phyloP scores from a whole-genome alignment of 192 early-diverging fungal genomes.

The Gamsiella multidivaricata region DNA sequence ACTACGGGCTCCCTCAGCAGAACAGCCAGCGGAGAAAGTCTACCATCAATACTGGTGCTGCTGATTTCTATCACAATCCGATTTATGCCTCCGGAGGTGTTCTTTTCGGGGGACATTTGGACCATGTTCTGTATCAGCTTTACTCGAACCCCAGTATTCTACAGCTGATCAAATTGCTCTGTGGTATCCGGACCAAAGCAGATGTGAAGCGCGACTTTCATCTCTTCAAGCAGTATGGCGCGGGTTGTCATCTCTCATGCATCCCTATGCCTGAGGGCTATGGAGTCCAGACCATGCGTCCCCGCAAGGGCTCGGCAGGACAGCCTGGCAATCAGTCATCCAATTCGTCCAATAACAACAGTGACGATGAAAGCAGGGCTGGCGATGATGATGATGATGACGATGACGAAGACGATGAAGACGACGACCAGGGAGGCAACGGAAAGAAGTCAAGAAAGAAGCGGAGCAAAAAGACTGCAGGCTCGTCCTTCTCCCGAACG shows the following conservation, averaged over 20 bases:
- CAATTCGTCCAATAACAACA: neutral
- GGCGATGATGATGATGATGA: conserved; percentile 1
- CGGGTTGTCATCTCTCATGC: conserved; percentile 39
- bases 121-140: conserved; percentile 60
- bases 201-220: conserved; percentile 51
- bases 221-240: conserved; percentile 46
- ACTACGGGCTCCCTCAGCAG: conserved; percentile 28
- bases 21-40: neutral
- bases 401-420: conserved; percentile 6
- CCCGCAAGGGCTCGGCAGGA: neutral
- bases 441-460: neutral
- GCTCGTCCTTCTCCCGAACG: conserved; percentile 1
- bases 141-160: conserved; percentile 69
- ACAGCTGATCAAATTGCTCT: conserved; percentile 70
- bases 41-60: neutral
- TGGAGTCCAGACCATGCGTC: conserved; percentile 51
- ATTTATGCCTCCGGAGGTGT: conserved; percentile 78
- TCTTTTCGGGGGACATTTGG: conserved; percentile 65
- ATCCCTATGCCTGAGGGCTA: conserved; percentile 45
- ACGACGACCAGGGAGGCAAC: neutral
- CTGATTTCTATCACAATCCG: conserved; percentile 58
- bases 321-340: neutral
- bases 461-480: neutral
- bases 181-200: conserved; percentile 63
- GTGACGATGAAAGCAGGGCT: neutral